Evolutionary conservation across 2,329 filamentous ascomycete genomes (phyloP).

Genomic region (Nothophoma quercina): DNA sequence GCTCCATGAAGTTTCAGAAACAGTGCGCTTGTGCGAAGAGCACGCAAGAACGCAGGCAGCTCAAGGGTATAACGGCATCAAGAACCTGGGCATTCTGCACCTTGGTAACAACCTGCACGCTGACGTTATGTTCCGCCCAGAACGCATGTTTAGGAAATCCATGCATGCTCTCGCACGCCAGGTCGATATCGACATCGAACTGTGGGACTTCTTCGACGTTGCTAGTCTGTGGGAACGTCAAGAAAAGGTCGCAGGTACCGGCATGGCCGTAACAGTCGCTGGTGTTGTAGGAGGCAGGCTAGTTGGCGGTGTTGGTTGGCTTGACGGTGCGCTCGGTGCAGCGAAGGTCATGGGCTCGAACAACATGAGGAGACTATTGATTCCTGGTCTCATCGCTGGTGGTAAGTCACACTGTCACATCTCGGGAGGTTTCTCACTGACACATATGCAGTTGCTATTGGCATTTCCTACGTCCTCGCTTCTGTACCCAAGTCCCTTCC

Average conservation of each 20-base stretch:
- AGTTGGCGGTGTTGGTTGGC: conserved; percentile 84
- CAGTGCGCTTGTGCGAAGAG: conserved; percentile 82
- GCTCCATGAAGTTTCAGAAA: conserved; percentile 82
- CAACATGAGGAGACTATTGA: conserved; percentile 79
- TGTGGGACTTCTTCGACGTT: conserved; percentile 94
- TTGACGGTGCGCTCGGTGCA: conserved; percentile 84
- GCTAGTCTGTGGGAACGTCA: conserved; percentile 83
- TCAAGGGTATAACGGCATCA: conserved; percentile 83
- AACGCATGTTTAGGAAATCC: conserved; percentile 91
- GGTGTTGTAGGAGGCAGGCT: conserved; percentile 84
- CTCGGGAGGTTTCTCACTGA: neutral
- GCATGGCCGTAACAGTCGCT: conserved; percentile 91
- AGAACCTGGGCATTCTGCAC: conserved; percentile 85
- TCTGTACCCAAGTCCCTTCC: conserved; percentile 91
- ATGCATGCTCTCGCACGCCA: conserved; percentile 82
- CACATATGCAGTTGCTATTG: conserved; percentile 68
- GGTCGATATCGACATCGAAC: conserved; percentile 84
- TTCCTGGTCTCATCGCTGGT: conserved; percentile 80
- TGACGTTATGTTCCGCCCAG: conserved; percentile 85
- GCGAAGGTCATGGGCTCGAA: conserved; percentile 81
- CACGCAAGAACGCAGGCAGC: conserved; percentile 81
- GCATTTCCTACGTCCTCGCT: conserved; percentile 79
- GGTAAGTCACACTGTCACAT: conserved; percentile 64
- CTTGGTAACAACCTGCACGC: conserved; percentile 82
- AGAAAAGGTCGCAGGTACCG: conserved; percentile 92